Evolutionary conservation across 768 basidiomycete genomes (phyloP), one percentile per base, ranked within the genome.

Genomic region (Rhizopogon roseolus): DNA sequence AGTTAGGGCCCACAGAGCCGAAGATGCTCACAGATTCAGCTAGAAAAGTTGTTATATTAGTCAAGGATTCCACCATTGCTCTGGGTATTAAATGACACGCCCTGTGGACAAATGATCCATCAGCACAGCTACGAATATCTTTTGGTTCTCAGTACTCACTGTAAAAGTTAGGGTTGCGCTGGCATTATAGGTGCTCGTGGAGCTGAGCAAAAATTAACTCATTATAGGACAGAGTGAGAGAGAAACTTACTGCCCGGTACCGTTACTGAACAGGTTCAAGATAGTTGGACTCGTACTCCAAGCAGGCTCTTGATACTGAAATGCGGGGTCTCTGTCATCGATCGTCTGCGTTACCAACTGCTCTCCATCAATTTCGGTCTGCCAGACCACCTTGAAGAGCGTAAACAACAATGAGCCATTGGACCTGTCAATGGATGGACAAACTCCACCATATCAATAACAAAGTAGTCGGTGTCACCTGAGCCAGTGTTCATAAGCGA

Each of bases 1-100:
- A 67, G 4, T 57, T 52, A 17, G 73, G 71, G 17, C 73, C 68
- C 1, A 74, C 67, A 9, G 78, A 67, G 16, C 79, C 76, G 49
- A 73, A 79, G 7, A 80, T 46, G 0, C 72, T 73, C n/a, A 81
- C 69, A 11, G 71, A 75, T 54, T 74, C 73, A 41, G 77, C 79
- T 74, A 36, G 14, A 37, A 3, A 25, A 36, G 39, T 25, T 22
- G 28, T 22, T n/a, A 14, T 39, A 53, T 27, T 8, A 19, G 53
- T 34, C 19, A 22, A 13, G n/a, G 16, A 9, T 14, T 19, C 54
- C 5, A 39, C 14, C 11, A 10, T 0, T 17, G 19, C 14, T 2
- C 22, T 1, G 9, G 34, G 13, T 9, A 29, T 9, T 54, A 6
- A 34, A 53, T 14, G 50, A 44, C 64, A 54, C 60, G 59, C 65